phyloP scores from a whole-genome alignment of 2,329 filamentous ascomycete genomes.

The Neonectria punicea region DNA sequence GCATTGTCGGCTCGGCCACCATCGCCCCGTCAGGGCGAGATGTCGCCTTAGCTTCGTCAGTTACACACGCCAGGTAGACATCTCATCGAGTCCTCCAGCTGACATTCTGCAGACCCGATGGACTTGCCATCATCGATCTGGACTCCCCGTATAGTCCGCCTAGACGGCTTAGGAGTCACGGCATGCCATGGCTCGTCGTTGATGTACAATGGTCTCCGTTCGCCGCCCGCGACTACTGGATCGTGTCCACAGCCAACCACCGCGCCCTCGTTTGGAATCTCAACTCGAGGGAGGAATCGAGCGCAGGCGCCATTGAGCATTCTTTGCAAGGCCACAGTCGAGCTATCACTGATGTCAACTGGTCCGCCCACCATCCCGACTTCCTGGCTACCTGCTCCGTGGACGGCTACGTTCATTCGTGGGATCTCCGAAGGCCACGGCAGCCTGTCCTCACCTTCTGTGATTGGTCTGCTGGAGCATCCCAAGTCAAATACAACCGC shows the following conservation, averaged over 20 bases:
- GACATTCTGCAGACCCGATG: slow-evolving; percentile 70
- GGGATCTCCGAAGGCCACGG: slow-evolving; percentile 82
- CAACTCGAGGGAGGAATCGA: slow-evolving; percentile 79
- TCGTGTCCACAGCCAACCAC: slow-evolving; percentile 93
- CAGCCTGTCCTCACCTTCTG: slow-evolving; percentile 84
- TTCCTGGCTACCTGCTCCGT: slow-evolving; percentile 90
- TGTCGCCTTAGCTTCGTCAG: slow-evolving; percentile 84
- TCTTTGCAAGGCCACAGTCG: slow-evolving; percentile 84
- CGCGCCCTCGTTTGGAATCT: slow-evolving; percentile 95
- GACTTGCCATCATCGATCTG: slow-evolving; percentile 90
- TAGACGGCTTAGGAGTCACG: slow-evolving; percentile 81
- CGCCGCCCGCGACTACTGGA: slow-evolving; percentile 88
- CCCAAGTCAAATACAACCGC: slow-evolving; percentile 94
- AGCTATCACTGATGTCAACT: slow-evolving; percentile 96
- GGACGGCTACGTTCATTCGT: slow-evolving; percentile 92
- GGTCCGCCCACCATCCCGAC: slow-evolving; percentile 92
- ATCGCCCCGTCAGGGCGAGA: slow-evolving; percentile 93
- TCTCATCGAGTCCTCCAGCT: slow-evolving; percentile 11
- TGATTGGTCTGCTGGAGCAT: slow-evolving; percentile 93
- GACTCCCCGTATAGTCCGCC: slow-evolving; percentile 90
- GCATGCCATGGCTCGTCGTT: slow-evolving; percentile 92
- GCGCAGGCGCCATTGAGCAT: slow-evolving; percentile 79
- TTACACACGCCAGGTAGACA: slow-evolving; percentile 37
- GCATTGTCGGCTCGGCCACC: slow-evolving; percentile 86
- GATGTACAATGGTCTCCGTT: slow-evolving; percentile 98